A percentile compares a stretch with the other conserved stretches of the same genome.
Evolutionary conservation across 768 basidiomycete genomes (phyloP).

Genomic region (Boletus vinaceobasis): DNA sequence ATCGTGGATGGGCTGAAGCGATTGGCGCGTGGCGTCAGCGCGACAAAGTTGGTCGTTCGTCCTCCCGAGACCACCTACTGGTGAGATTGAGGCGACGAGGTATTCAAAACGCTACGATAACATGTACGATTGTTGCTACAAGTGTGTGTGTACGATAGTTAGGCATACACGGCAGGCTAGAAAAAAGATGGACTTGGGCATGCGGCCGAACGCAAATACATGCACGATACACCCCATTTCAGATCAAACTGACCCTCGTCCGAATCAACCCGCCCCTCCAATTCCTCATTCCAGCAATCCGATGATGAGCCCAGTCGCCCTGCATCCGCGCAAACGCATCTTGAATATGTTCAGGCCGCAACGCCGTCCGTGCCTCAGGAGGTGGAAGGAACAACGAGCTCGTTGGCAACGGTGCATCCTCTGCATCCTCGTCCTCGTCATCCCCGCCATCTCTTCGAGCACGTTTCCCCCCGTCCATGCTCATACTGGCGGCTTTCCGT

Average conservation of each 20-base stretch:
- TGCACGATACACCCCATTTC: background rate
- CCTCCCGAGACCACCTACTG: background rate
- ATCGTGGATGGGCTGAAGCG: slow-evolving; percentile 31
- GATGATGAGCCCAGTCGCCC: slow-evolving; percentile 73
- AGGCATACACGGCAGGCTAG: background rate
- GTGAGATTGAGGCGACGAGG: background rate
- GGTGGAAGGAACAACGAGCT: slow-evolving; percentile 80
- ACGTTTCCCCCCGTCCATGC: slow-evolving; percentile 43
- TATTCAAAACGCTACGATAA: background rate
- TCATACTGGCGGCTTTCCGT: slow-evolving; percentile 55
- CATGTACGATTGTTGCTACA: slow-evolving; percentile 2
- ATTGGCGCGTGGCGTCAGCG: slow-evolving; percentile 35
- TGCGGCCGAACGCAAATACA: too few species aligned
- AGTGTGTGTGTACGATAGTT: background rate
- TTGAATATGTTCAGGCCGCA: slow-evolving; percentile 83
- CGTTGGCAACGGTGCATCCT: slow-evolving; percentile 63
- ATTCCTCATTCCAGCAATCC: slow-evolving; percentile 84
- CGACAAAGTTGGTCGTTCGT: slow-evolving; percentile 35
- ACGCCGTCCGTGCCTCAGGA: slow-evolving; percentile 72
- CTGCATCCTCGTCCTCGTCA: slow-evolving; percentile 53
- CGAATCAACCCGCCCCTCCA: slow-evolving; percentile 84
- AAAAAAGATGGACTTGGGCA: background rate
- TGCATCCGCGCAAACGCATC: slow-evolving; percentile 92
- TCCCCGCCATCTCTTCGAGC: slow-evolving; percentile 46
- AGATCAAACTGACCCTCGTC: slow-evolving; percentile 78